Evolutionary conservation across 1,139 yeast genomes (phyloP).

Genomic region (Nakaseomyces kungkrabaensis): DNA sequence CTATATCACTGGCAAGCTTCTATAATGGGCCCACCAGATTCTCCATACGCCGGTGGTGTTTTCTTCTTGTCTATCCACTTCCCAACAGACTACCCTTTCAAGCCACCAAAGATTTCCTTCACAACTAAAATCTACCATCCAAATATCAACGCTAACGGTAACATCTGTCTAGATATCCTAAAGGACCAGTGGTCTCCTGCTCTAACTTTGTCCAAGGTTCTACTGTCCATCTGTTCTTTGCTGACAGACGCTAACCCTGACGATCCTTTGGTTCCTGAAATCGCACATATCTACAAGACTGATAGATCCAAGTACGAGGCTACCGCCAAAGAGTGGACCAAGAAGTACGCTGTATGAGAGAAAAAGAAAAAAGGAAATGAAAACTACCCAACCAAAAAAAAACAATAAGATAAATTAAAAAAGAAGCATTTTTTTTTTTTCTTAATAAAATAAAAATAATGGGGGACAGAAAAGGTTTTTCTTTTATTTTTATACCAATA

Average conservation of each 20-base stretch:
- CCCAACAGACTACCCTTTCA: slow-evolving; percentile 93
- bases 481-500: background rate
- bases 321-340: slow-evolving; percentile 98
- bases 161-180: slow-evolving; percentile 37
- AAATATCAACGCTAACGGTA: slow-evolving; percentile 80
- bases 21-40: slow-evolving; percentile 91
- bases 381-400: background rate
- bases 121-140: slow-evolving; percentile 89
- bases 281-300: slow-evolving; percentile 92
- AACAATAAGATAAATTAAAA: background rate
- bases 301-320: slow-evolving; percentile 93
- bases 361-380: slow-evolving; percentile 7
- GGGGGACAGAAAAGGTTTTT: background rate
- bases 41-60: slow-evolving; percentile 90
- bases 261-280: slow-evolving; percentile 97
- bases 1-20: slow-evolving; percentile 96
- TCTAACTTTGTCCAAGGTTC: slow-evolving; percentile 74
- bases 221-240: slow-evolving; percentile 79
- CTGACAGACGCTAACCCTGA: slow-evolving; percentile 97
- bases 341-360: slow-evolving; percentile 82
- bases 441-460: background rate
- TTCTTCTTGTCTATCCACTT: slow-evolving; percentile 84
- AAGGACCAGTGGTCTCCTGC: slow-evolving; percentile 66
- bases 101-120: slow-evolving; percentile 86
- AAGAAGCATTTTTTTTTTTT: background rate